A percentile compares a stretch with the other conserved stretches of the same genome.
Evolutionary conservation across 1,284 basidiomycete species (phyloP).

Genomic region (Apiotrichum laibachii): DNA sequence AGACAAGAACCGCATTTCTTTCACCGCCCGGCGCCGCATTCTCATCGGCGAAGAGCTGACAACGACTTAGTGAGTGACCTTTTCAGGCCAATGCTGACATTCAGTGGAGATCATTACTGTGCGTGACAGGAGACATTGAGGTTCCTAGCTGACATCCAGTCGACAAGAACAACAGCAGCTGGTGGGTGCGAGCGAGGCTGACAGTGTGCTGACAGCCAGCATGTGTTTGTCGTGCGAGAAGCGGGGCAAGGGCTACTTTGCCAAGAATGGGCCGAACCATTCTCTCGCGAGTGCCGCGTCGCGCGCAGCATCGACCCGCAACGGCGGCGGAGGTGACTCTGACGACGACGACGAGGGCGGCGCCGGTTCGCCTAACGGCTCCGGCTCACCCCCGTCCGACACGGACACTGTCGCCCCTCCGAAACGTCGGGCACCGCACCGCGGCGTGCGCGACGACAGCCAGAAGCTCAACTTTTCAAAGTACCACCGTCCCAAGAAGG

Average conservation of each 20-base stretch:
- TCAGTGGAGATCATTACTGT: slow-evolving; percentile 44
- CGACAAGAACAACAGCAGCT: slow-evolving; percentile 41
- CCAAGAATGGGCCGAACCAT: neutral
- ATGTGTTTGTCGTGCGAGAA: slow-evolving; percentile 45
- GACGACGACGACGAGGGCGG: neutral
- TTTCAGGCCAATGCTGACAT: neutral
- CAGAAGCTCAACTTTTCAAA: slow-evolving; percentile 1
- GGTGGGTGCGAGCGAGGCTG: slow-evolving; percentile 17
- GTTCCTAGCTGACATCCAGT: slow-evolving; percentile 23
- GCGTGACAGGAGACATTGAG: slow-evolving; percentile 1
- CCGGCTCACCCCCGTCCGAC: too few relatives aligned
- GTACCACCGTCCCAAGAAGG: neutral
- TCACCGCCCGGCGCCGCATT: slow-evolving; percentile 37
- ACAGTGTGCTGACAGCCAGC: slow-evolving; percentile 15
- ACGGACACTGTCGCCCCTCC: too few relatives aligned
- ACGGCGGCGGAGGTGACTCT: neutral
- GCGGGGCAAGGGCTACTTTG: slow-evolving; percentile 10
- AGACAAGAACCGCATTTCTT: slow-evolving; percentile 45
- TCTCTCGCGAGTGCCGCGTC: neutral
- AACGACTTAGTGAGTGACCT: slow-evolving; percentile 43
- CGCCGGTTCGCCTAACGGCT: neutral
- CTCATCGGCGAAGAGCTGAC: slow-evolving; percentile 48
- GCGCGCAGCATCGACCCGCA: too few relatives aligned
- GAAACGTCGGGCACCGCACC: neutral
- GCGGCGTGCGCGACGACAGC: slow-evolving; percentile 21